Base-by-base conservation (phyloP, 1,284 basidiomycete species). In the Inonotus hispidus region DNA sequence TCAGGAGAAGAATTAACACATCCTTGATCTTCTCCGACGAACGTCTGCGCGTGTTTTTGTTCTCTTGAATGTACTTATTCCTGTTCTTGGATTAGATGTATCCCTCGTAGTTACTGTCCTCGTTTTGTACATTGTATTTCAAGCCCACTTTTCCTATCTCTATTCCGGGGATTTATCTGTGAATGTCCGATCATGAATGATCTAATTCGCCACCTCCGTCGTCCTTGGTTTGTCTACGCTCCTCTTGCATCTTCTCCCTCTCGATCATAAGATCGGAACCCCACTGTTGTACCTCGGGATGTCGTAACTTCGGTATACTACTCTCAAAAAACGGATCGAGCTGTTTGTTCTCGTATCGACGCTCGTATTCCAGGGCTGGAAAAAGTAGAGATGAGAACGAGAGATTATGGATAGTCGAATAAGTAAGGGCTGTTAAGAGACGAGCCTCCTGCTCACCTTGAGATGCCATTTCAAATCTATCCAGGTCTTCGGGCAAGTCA, bases 391-490 rank as follows among this genome's bases (percentile, higher is more conserved):
- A 37, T 25, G 49, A 32, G 8, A 38, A 19, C 4, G 37, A 25
- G 19, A 43, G 1, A 19, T 43, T 16, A 43, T n/a, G n/a, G 8
- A n/a, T 5, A n/a, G 41, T n/a, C 16, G 16, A 32, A 32, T 32
- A 32, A 53, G 14, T 21, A 32, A 43, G 19, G 25, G 49, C 27
- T 6, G 3, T 54, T n/a, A 1, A 23, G 5, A 32, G 32, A 32
- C 8, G 32, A 4, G 8, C 8, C 8, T 32, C 32, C 27, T 50
- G 63, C 66, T 21, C 67, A 85, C 89, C 89, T 80, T 92, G 90
- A 0, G 91, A 77, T 2, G 92, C 90, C 81, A 99, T 90, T 73
- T 99, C 96, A 63, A 98, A 88, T 11, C 93, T 81, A 72, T 99
- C 96, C 11, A 98, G 80, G 72, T 99, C 90, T 92, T 58, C 1